Base-by-base conservation (phyloP, 2,329 filamentous ascomycete genomes). In the Botrytis cinerea region DNA sequence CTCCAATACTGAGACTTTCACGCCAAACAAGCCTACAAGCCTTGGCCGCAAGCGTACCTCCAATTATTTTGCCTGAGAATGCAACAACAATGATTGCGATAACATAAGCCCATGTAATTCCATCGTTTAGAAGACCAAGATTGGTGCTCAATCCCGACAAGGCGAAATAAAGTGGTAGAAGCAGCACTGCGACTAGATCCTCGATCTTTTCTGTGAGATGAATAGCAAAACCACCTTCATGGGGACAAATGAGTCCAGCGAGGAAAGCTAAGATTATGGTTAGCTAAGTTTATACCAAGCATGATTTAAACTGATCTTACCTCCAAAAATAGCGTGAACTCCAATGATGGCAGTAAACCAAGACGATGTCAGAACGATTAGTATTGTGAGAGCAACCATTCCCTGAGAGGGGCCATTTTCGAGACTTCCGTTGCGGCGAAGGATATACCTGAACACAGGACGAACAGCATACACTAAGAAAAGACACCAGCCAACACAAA, bases 131-230 rank as follows among this genome's bases (percentile, higher is more conserved):
- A 12, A 98, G 86, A 32, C 95, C 95, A 51, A 98, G 85, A 78
- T 98, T 90, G 14, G 95, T 98, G 81, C 90, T 95, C 12, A 98
- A 85, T 4, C 95, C 95, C 1, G 95, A 98, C 1, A 97, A 88
- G 0, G 95, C 94, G 83, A 98, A 98, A 81, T 98, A 98, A 2
- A 98, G 88, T 0, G 95, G 95, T 16, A 98, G 82, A 78, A 98
- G 94, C 1, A 98, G 84, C 1, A 92, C 91, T 0, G 91, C 90
- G 45, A 98, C 91, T 18, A 98, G 84, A 86, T 98, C 95, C 81
- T 98, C 95, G 74, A 98, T 91, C 85, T 98, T 98, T 80, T 97
- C 94, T 0, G 94, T 96, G 59, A 97, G 85, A 77, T 95, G 95
- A 82, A 97, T 96, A 35, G 93, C 92, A 80, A 97, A 97, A 43